phyloP scores from a whole-genome alignment of 1,139 yeast species.

The Nakaseomyces uthaithaninus region DNA sequence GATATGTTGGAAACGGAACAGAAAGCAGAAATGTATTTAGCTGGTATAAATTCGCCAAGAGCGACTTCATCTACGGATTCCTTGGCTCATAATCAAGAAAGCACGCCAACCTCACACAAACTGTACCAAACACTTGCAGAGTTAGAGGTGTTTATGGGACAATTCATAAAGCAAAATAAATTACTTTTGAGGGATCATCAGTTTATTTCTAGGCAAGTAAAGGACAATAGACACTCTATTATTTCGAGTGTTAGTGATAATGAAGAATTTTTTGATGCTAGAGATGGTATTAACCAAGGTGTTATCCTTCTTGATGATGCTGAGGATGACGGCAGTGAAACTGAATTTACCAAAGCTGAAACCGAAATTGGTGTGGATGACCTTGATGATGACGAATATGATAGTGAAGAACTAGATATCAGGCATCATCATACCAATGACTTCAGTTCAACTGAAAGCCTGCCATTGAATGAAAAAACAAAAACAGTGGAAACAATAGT shows the following conservation, averaged over 20 bases:
- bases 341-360: background rate
- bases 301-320: slow-evolving; percentile 31
- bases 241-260: slow-evolving; percentile 24
- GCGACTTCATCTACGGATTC: slow-evolving; percentile 13
- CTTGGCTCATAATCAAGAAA: background rate
- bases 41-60: background rate
- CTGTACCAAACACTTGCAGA: slow-evolving; percentile 22
- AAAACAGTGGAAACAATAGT: background rate
- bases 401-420: slow-evolving; percentile 3
- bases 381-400: slow-evolving; percentile 6
- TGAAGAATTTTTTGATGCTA: slow-evolving; percentile 32
- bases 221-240: slow-evolving; percentile 14
- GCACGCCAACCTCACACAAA: slow-evolving; percentile 14
- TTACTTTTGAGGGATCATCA: slow-evolving; percentile 17
- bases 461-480: background rate
- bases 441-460: slow-evolving; percentile 4
- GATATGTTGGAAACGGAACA: background rate
- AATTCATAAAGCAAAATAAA: slow-evolving; percentile 20
- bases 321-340: slow-evolving; percentile 14
- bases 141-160: slow-evolving; percentile 20
- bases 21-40: slow-evolving; percentile 1
- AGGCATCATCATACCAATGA: slow-evolving; percentile 2
- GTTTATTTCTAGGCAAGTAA: slow-evolving; percentile 12
- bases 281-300: slow-evolving; percentile 24
- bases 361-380: slow-evolving; percentile 3